phyloP scores from a whole-genome alignment of 345 rosid species.

The Aquilaria yunnanensis region DNA sequence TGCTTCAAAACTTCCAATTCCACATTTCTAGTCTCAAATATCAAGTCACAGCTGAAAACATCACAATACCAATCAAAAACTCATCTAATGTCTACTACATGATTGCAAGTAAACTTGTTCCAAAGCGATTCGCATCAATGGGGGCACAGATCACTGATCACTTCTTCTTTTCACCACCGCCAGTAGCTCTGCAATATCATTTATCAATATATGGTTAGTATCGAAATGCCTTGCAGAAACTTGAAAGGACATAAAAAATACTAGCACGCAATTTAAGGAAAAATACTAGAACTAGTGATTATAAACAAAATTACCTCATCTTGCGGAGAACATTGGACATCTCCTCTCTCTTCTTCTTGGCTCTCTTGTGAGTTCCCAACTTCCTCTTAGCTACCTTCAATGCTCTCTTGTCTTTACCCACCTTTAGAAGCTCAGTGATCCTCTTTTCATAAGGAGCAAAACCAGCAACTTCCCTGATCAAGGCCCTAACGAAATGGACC shows the following conservation, averaged over 20 bases:
- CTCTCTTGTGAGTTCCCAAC: conserved; percentile 92
- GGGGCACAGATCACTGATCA: neutral
- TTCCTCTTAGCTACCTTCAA: conserved; percentile 82
- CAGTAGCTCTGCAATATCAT: conserved; percentile 34
- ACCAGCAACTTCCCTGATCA: conserved; percentile 92
- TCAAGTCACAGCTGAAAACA: no score
- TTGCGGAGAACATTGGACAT: conserved; percentile 78
- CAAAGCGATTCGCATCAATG: no score
- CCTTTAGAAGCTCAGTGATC: conserved; percentile 80
- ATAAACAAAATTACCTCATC: conserved; percentile 41
- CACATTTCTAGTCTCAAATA: no score
- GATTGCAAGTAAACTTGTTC: no score
- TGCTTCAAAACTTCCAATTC: no score
- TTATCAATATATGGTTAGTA: neutral
- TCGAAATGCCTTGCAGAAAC: no score
- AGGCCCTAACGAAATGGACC: conserved; percentile 58
- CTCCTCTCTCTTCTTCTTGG: conserved; percentile 91
- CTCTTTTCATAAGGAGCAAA: conserved; percentile 91
- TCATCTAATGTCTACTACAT: no score
- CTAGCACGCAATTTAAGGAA: neutral
- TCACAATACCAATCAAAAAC: no score
- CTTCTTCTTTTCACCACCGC: conserved; percentile 59
- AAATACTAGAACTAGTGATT: neutral
- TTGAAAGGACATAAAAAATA: neutral
- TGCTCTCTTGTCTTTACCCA: conserved; percentile 89